A percentile compares a stretch with the other conserved stretches of the same genome.
Conservation (phyloP, 495 filamentous ascomycete genomes). For the Penicillium manginii region DNA sequence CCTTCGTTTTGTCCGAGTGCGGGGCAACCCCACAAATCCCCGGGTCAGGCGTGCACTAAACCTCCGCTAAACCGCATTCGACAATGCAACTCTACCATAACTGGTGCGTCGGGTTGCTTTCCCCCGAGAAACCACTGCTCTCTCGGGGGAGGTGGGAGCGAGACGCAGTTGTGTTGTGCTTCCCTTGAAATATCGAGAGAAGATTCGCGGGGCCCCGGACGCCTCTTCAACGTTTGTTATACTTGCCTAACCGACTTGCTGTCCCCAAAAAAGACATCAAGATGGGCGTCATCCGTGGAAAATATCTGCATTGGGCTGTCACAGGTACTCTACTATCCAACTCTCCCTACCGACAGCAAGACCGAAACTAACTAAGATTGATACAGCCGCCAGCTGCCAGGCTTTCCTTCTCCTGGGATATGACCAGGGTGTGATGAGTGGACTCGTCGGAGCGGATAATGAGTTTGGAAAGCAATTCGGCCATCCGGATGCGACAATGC, state of each 20-base stretch:
- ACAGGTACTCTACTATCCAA: neutral
- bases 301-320: neutral
- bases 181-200: neutral
- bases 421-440: constrained; percentile 46
- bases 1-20: neutral
- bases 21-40: constrained; percentile 1
- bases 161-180: neutral
- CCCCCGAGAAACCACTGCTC: neutral
- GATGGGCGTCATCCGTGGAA: neutral
- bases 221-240: neutral
- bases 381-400: constrained; percentile 32
- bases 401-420: constrained; percentile 43
- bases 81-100: neutral
- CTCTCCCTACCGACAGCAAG: neutral
- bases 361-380: neutral
- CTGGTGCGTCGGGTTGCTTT: neutral
- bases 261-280: neutral
- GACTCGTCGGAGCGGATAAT: constrained; percentile 42
- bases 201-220: neutral
- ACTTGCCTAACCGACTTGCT: neutral
- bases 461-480: constrained; percentile 42
- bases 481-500: constrained; percentile 41
- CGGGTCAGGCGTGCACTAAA: neutral
- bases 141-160: neutral
- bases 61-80: neutral